Conservation (phyloP, 164 flowering plant genomes). For the Vitis cinerea region DNA sequence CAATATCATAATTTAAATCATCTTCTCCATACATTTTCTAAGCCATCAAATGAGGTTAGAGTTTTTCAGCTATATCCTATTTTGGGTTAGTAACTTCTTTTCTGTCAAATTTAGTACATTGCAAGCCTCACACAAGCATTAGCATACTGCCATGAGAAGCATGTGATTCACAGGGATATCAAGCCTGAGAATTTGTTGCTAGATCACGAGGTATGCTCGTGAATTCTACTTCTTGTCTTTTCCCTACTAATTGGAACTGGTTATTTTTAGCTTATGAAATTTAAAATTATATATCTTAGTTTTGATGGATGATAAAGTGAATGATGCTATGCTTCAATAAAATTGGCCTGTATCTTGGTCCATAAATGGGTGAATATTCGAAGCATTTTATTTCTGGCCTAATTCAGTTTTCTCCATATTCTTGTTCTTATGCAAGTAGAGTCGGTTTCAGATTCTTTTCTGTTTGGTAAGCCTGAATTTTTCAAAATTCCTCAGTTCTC, state of each 20-base stretch:
- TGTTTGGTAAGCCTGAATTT: too few relatives aligned
- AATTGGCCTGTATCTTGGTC: too few relatives aligned
- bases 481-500: too few relatives aligned
- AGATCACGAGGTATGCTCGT: constrained; percentile 71
- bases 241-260: background rate
- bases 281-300: too few relatives aligned
- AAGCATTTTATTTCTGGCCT: too few relatives aligned
- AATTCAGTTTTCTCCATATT: too few relatives aligned
- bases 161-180: constrained; percentile 96
- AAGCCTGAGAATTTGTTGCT: constrained; percentile 96
- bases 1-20: background rate
- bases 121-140: constrained; percentile 81
- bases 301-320: too few relatives aligned
- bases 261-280: background rate
- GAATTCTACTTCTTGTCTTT: background rate
- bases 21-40: background rate
- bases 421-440: too few relatives aligned
- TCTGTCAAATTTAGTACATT: constrained; percentile 54
- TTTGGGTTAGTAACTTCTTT: background rate
- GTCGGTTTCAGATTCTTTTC: too few relatives aligned
- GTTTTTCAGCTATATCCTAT: background rate
- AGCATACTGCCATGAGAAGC: constrained; percentile 85
- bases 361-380: too few relatives aligned
- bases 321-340: too few relatives aligned
- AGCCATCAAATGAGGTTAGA: background rate